These are phyloP conservation scores for Nitzschia sp. DNA, from an alignment of 108 stramenopile species.

Conservation along the genomic window DNA sequence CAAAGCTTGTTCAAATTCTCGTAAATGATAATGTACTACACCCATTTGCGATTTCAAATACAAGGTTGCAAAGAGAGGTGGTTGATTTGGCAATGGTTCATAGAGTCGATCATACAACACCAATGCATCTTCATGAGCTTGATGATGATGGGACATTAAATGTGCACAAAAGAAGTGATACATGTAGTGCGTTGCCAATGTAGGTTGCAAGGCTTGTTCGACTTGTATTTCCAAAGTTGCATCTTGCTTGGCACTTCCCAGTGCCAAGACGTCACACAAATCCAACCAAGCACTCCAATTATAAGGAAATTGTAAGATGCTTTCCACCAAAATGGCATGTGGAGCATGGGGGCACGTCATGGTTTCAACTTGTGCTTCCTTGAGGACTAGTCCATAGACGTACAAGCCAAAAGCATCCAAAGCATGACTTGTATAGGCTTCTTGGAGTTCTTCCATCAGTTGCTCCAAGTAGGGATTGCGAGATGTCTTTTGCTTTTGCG, in stretches of 20 bases:
- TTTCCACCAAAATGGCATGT: slow-evolving; percentile 69
- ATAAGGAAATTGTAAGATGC: slow-evolving; percentile 78
- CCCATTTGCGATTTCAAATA: slow-evolving; percentile 79
- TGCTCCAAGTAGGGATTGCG: slow-evolving; percentile 62
- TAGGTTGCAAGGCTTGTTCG: slow-evolving; percentile 51
- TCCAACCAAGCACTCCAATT: slow-evolving; percentile 99
- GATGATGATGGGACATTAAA: slow-evolving; percentile 86
- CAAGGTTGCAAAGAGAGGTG: slow-evolving; percentile 71
- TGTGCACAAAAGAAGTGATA: slow-evolving; percentile 91
- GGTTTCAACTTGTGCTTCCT: slow-evolving; percentile 33
- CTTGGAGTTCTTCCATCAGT: slow-evolving; percentile 75
- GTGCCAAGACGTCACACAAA: slow-evolving; percentile 59
- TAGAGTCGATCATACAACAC: slow-evolving; percentile 65
- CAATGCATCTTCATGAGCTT: slow-evolving; percentile 79
- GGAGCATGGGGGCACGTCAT: slow-evolving; percentile 42
- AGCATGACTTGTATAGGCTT: slow-evolving; percentile 29
- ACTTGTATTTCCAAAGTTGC: slow-evolving; percentile 56
- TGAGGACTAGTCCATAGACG: slow-evolving; percentile 69
- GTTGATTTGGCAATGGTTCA: slow-evolving; percentile 46
- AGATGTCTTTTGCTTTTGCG: slow-evolving; percentile 26
- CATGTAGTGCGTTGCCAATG: slow-evolving; percentile 74
- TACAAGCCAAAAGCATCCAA: slow-evolving; percentile 93
- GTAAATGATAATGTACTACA: slow-evolving; percentile 87
- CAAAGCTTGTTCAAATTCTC: slow-evolving; percentile 90
- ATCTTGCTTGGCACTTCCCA: slow-evolving; percentile 45